Evolutionary conservation across 176 grass and related monocot species (phyloP), one percentile per base, ranked within the genome.

Genomic region (Avena atlantica): DNA sequence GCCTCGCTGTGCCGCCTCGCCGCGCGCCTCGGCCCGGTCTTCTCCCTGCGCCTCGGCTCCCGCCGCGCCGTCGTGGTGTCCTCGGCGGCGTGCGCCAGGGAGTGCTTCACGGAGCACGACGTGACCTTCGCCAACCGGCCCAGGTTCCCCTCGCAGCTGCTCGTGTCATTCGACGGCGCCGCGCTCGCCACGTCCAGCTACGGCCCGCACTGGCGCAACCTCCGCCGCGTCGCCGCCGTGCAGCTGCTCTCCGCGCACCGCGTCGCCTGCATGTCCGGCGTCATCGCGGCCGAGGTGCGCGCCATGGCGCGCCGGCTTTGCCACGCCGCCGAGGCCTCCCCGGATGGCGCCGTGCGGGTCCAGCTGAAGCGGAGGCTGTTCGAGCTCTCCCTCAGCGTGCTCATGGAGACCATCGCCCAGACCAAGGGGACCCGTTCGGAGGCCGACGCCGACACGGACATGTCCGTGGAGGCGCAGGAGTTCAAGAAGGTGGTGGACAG

Each of bases 51-150:
- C 40, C 40, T 42, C 40, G 40, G 40, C 40, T 91, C 58, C 15
- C 93, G 86, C 27, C 70, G 63, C 37, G 80, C 86, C 29, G 88
- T 95, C 15, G 67, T 95, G 45, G 86, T 95, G 17, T 85, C 93
- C 19, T 92, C 90, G 12, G 3, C 81, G 12, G 65, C 45, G 5
- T 56, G 61, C 37, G 78, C 84, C 23, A 82, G 86, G 72, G 89
- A 95, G 62, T 91, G 89, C 86, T 93, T 95, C 93, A 93, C 81
- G 9, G 83, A 65, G 65, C 67, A 95, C 70, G 93, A 95, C 81
- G 62, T 91, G 47, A 60, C 78, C 58, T 91, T 95, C 81, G 91
- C 93, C 70, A 86, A 95, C 84, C 86, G 93, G 12, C 93, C 93
- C n/a, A 74, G 29, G 58, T 72, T 93, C 56, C 86, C 78, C 7